Evolutionary conservation across 371 early-diverging fungal genomes (phyloP), one percentile per base, ranked within the genome.

Genomic region (Apophysomyces ossiformis): DNA sequence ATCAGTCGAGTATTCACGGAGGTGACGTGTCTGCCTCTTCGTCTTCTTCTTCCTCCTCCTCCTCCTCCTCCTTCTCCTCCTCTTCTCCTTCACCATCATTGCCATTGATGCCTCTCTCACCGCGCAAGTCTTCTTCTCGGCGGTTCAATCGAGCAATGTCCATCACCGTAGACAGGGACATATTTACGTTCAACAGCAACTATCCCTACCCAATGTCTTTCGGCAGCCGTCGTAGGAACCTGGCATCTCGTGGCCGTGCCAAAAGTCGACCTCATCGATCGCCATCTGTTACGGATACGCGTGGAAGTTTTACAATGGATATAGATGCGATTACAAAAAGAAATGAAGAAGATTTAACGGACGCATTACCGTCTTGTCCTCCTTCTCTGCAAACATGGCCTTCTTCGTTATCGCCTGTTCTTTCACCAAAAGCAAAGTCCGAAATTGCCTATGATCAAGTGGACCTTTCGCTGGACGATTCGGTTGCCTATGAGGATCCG

Each of bases 381-480:
- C 54, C 21, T 50, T 21, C 54, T 21, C 54, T 50, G 5, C 54
- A 16, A 50, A n/a, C 11, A 6, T 21, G 9, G 0, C 35, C 54
- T 50, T 26, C 54, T 21, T 21, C 54, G 16, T 26, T 21, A n/a
- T 50, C 54, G 16, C 21, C 21, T 50, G 54, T n/a, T 50, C 35
- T 26, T 26, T 50, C 54, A 21, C 54, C 16, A 21, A 50, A 50
- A 21, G 54, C 54, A 8, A 50, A 21, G 21, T 26, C 21, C 16
- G 54, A 50, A 21, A 50, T 50, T 7, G 54, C 54, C 21, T 50
- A 50, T 50, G 54, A 50, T 50, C 54, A 50, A 18, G 54, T 50
- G 9, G 54, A 50, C 54, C 54, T 50, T 21, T 50, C 54, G 54
- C 54, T 50, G 54, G 54, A 50, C 54, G 54, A 50, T 50, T 7